Evolutionary conservation across 129 eudicot genomes (phyloP), one percentile per base, ranked within the genome.

Genomic region (Arctium lappa): DNA sequence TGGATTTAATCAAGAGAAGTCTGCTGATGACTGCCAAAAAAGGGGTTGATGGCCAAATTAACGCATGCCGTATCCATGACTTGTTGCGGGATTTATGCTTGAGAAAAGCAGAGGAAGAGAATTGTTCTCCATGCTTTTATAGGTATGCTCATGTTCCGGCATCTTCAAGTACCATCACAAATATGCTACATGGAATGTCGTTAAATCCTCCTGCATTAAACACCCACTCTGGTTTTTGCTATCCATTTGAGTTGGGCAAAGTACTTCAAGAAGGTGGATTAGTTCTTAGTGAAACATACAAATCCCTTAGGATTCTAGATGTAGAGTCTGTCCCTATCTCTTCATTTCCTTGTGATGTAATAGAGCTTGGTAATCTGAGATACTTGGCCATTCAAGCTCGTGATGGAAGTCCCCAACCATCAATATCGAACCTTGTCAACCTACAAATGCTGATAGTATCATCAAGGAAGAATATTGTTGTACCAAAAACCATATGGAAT

Each of bases 21-120:
- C 87, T 87, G n/a, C 11, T 87, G 34, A 71, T 87, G 16, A 62
- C 32, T 6, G n/a, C 48, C 8, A 60, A 76, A 71, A 62, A 44
- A 80, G 40, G 79, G 73, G 74, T 36, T 40, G 68, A 75, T 60
- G 79, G 82, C 66, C 63, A 80, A 39, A 34, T 87, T 42, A 87
- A 83, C 71, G 8, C 76, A 37, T 87, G 89, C n/a, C 79, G 82
- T 48, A 75, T 83, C 77, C 89, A 87, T 75, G 82, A 83, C 80
- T 70, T 87, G 31, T 16, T 85, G 73, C 88, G 50, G 18, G 84
- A 85, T 22, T 36, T 85, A 8, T 80, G 88, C 76, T 65, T 79
- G 78, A 74, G 70, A 75, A 80, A 80, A 80, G 84, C 88, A 0
- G 22, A 63, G 75, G 87, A 84, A 69, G 75, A 72, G 18, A 73